A percentile compares a stretch with the other conserved stretches of the same genome.
Evolutionary conservation across 2,329 filamentous ascomycete genomes (phyloP).

Genomic region (Cladosporium sp.): DNA sequence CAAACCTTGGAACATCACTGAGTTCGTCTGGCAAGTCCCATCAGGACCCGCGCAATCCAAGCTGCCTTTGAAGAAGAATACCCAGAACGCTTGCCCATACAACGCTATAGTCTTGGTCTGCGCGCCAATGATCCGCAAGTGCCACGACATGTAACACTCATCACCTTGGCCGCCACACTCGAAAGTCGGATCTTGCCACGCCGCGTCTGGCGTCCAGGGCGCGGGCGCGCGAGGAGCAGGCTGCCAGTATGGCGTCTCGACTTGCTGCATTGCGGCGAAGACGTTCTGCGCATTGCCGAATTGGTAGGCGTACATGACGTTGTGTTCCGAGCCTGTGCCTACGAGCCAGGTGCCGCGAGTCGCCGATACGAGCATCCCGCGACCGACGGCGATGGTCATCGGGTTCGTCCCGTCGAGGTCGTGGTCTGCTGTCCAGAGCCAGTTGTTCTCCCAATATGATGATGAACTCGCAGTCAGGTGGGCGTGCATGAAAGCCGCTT

Average conservation of each 20-base stretch:
- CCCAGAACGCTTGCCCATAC: constrained; percentile 39
- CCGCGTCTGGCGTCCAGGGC: constrained; percentile 59
- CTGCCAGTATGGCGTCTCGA: constrained; percentile 83
- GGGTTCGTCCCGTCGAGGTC: constrained; percentile 72
- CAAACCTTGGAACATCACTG: constrained; percentile 18
- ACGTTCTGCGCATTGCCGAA: constrained; percentile 71
- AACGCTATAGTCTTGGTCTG: constrained; percentile 34
- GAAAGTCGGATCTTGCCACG: constrained; percentile 56
- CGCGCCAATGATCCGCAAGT: constrained; percentile 20
- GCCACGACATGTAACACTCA: constrained; percentile 34
- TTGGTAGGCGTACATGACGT: constrained; percentile 73
- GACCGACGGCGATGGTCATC: constrained; percentile 80
- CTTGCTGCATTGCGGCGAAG: constrained; percentile 65
- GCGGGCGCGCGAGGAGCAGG: constrained; percentile 70
- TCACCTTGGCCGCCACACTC: neutral
- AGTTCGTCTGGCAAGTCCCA: constrained; percentile 37
- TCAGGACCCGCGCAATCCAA: constrained; percentile 23
- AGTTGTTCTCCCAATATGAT: constrained; percentile 79
- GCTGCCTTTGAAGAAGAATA: constrained; percentile 36
- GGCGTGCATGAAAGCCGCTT: constrained; percentile 28
- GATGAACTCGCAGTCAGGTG: constrained; percentile 52
- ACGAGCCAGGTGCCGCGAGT: constrained; percentile 55
- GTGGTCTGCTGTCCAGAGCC: constrained; percentile 92
- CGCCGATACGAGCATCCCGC: constrained; percentile 76
- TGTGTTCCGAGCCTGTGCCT: constrained; percentile 63